Evolutionary conservation across 1,284 basidiomycete genomes (phyloP).

Genomic region (Trichosporon inkin): DNA sequence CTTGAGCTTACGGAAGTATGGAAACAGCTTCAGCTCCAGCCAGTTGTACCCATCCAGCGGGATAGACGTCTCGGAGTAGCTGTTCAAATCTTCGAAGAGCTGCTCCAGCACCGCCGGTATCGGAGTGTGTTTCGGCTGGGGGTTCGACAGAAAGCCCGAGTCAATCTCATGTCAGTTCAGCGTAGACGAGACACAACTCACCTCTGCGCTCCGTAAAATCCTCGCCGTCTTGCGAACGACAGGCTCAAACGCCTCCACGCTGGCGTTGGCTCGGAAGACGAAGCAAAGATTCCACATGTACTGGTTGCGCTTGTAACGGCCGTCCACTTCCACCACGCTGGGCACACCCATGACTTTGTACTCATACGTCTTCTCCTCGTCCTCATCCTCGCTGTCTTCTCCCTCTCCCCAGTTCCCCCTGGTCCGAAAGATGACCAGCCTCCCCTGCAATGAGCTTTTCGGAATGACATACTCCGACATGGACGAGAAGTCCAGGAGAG

Average conservation of each 20-base stretch:
- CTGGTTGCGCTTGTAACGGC: conserved; percentile 73
- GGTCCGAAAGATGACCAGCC: conserved; percentile 64
- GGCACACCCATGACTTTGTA: conserved; percentile 87
- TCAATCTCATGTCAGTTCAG: conserved; percentile 62
- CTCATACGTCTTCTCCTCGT: conserved; percentile 27
- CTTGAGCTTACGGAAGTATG: conserved; percentile 64
- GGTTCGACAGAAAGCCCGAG: conserved; percentile 76
- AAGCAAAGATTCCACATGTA: conserved; percentile 96
- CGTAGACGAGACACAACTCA: conserved; percentile 48
- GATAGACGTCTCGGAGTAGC: conserved; percentile 91
- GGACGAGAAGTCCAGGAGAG: conserved; percentile 84
- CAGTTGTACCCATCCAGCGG: conserved; percentile 82
- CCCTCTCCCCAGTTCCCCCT: conserved; percentile 26
- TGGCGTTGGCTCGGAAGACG: conserved; percentile 83
- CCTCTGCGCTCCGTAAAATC: conserved; percentile 81
- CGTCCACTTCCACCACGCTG: conserved; percentile 59
- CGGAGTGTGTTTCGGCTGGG: conserved; percentile 60
- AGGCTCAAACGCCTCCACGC: conserved; percentile 90
- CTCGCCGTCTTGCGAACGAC: conserved; percentile 91
- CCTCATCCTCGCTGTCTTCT: conserved; percentile 10
- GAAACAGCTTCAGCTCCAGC: conserved; percentile 91
- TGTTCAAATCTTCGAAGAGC: conserved; percentile 93
- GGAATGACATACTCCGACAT: conserved; percentile 94
- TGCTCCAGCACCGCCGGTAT: conserved; percentile 90
- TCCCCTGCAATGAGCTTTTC: conserved; percentile 75